phyloP scores from a whole-genome alignment of 768 basidiomycete species.

The Tylopilus rubrobrunneus region DNA sequence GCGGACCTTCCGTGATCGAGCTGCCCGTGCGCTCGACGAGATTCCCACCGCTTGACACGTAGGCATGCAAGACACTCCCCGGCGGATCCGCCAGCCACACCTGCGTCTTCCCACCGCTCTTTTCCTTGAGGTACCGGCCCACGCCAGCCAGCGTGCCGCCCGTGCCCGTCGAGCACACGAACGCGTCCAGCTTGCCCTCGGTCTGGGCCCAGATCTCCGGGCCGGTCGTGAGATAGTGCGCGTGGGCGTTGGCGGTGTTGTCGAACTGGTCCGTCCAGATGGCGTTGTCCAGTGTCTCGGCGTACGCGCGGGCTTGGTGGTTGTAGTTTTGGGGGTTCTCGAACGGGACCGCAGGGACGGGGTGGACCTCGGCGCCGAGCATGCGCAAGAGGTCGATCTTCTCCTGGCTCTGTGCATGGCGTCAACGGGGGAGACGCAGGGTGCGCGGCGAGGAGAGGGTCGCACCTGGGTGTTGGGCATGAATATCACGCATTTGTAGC shows the following conservation, averaged over 20 bases:
- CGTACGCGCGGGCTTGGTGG: conserved; percentile 91
- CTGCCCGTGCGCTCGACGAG: conserved; percentile 75
- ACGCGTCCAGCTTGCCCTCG: conserved; percentile 75
- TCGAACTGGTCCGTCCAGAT: conserved; percentile 99
- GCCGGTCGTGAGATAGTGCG: conserved; percentile 87
- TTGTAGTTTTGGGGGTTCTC: conserved; percentile 97
- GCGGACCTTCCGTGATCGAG: conserved; percentile 92
- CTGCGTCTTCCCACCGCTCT: conserved; percentile 72
- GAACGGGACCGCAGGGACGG: conserved; percentile 95
- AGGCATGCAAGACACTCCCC: conserved; percentile 86
- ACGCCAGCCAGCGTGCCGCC: conserved; percentile 94
- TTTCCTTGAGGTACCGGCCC: conserved; percentile 81
- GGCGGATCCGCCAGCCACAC: conserved; percentile 97
- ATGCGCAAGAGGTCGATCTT: conserved; percentile 97
- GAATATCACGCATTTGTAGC: conserved; percentile 98
- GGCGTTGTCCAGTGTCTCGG: conserved; percentile 67
- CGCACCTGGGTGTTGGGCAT: conserved; percentile 92
- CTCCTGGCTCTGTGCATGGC: conserved; percentile 75
- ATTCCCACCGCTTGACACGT: conserved; percentile 75
- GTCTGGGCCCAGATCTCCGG: conserved; percentile 97
- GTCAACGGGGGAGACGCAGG: background rate
- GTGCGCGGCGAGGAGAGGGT: background rate
- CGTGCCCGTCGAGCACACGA: conserved; percentile 92
- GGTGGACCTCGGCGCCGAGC: conserved; percentile 95
- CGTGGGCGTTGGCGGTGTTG: conserved; percentile 86